Base-by-base conservation (phyloP, 768 basidiomycete species). In the Phaeolepiota aurea region DNA sequence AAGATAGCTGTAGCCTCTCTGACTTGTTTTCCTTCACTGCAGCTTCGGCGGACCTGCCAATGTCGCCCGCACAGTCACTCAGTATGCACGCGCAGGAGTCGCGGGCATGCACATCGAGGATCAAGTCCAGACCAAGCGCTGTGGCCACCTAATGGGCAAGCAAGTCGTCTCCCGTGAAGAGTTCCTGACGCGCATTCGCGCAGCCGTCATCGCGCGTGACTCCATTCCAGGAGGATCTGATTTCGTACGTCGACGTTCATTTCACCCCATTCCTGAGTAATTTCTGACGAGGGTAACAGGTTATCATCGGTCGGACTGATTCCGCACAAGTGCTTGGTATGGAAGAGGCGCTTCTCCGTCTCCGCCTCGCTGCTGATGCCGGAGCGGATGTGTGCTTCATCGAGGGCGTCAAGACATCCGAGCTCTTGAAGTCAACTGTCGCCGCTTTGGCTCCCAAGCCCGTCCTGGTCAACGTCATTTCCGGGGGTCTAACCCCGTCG, bases 331-430 rank as follows among this genome's bases (percentile, higher is more conserved):
- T 80, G 4, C 66, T 83, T 20, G 84, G 83, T 20, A 85, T 85
- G 82, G 82, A 86, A 18, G 84, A 86, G 58, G 83, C 83, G 0
- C 42, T 84, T 37, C 59, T 52, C 5, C 74, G 84, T 20, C 64
- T 87, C 44, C 75, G 79, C 55, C 69, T 86, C 15, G 84, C 84
- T 5, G 73, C 81, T 0, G 79, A 79, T 43, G 79, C 73, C 7
- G 84, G 84, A 20, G 84, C 84, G 0, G 84, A 87, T 51, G 82
- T 83, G 10, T 86, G 82, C 57, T 88, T 87, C 59, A 85, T 86
- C 23, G 84, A 87, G 55, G 84, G 84, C 30, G 83, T 86, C 20
- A 76, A 76, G 56, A 81, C 75, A 2, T 69, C 76, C 34, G 77
- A 81, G 34, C 71, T 82, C 18, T 68, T 87, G 11, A 65, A 71